Evolutionary conservation across 192 early-diverging fungal species (phyloP), one percentile per base, ranked within the genome.

Genomic region (Coemansia sp.): DNA sequence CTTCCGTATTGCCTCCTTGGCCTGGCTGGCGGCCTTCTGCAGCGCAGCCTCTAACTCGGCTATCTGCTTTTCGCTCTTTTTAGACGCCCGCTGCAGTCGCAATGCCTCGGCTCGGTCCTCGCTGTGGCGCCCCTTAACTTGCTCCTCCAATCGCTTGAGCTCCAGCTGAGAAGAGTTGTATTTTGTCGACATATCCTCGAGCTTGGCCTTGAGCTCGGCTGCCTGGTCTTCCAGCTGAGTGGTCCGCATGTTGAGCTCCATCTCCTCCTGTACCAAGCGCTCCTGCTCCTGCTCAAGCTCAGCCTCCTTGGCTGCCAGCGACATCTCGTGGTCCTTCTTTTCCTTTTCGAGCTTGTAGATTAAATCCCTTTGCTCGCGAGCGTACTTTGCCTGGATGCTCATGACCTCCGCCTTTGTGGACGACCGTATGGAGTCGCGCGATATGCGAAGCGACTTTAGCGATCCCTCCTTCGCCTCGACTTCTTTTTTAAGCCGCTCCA

Each of bases 241-340:
- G 2, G 70, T 56, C 36, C 74, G 69, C 73, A 76, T 72, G 40
- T 53, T 67, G 26, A 73, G 62, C 28, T 76, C 79, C 79, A 76
- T 81, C 28, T 81, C 79, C n/a, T 76, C 50, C 63, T 81, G 73
- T 70, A 81, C 71, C 34, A 75, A 51, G 21, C 74, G 69, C 57
- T 81, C 79, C 62, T 76, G 79, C 67, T 81, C 73, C 50, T 69
- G 68, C 53, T 74, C 77, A 26, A 75, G 73, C 31, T 81, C 79
- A 1, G 73, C 56, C 58, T 79, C 77, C 28, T 66, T 69, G 34
- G 31, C 46, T 11, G 68, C 77, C 57, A 74, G 71, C 63, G 71
- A 70, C 28, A 53, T 48, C 16, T 70, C 62, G 50, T 76, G 73
- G 34, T 59, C 51, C 39, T 69, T 39, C 62, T 76, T 81, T 33